Evolutionary conservation across 768 basidiomycete genomes (phyloP).

Genomic region (Hypsizygus marmoreus): DNA sequence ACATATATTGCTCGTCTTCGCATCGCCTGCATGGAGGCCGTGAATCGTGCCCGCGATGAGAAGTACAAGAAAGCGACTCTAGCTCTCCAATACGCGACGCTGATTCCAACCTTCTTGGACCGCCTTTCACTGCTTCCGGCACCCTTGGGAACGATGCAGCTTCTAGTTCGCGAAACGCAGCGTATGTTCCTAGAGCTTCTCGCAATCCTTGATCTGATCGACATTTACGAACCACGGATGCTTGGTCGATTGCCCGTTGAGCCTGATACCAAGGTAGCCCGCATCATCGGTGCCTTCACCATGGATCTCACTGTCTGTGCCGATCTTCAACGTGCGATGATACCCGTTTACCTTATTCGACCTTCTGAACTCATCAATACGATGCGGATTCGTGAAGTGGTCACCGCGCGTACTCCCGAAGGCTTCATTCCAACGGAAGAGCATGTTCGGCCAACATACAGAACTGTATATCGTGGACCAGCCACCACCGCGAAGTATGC

Average conservation of each 20-base stretch:
- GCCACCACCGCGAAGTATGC: not conserved
- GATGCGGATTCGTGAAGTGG: not conserved
- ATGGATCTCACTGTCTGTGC: not conserved
- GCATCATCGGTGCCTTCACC: not conserved
- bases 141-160: not conserved
- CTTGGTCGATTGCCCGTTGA: too few species aligned
- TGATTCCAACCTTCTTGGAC: not conserved
- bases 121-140: not conserved
- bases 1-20: too few species aligned
- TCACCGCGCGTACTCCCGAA: not conserved
- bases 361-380: not conserved
- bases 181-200: not conserved
- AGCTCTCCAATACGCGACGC: not conserved
- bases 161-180: not conserved
- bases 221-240: too few species aligned
- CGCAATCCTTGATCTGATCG: not conserved
- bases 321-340: not conserved
- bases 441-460: not conserved
- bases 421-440: not conserved
- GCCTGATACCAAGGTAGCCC: not conserved
- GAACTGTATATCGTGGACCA: not conserved
- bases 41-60: too few species aligned
- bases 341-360: conserved; percentile 10
- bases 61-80: not conserved
- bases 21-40: too few species aligned